Percentiles rank a stretch among this genome's conserved stretches.
Conservation (phyloP, 2,329 filamentous ascomycete genomes). For the Ceratocystis diversiconidia region DNA sequence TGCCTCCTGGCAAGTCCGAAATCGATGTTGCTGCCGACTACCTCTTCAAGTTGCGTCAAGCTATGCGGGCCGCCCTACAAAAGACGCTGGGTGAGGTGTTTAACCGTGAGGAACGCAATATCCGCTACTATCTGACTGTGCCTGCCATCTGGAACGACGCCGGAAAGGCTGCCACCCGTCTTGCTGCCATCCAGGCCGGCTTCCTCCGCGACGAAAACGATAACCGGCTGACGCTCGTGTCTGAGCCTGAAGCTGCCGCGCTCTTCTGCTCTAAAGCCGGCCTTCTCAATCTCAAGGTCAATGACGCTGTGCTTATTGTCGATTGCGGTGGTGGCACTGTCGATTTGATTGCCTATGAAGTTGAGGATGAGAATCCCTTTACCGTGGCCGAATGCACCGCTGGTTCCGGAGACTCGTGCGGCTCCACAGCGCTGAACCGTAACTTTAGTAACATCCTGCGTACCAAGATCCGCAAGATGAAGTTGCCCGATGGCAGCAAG, state of each 20-base stretch:
- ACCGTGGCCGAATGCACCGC: slow-evolving; percentile 95
- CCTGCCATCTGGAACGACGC: slow-evolving; percentile 99
- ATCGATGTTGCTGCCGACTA: slow-evolving; percentile 99
- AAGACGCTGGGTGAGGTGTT: slow-evolving; percentile 97
- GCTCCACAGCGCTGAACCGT: slow-evolving; percentile 92
- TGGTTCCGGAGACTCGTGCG: slow-evolving; percentile 92
- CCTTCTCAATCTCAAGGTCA: slow-evolving; percentile 89
- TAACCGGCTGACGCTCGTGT: slow-evolving; percentile 85
- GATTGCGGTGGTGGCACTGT: slow-evolving; percentile 98
- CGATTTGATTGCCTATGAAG: slow-evolving; percentile 96
- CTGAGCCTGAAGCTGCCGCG: slow-evolving; percentile 90
- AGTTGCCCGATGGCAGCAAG: slow-evolving; percentile 88
- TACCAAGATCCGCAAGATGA: slow-evolving; percentile 98
- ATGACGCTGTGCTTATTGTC: slow-evolving; percentile 94
- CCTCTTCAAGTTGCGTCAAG: slow-evolving; percentile 92
- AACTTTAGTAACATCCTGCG: slow-evolving; percentile 97
- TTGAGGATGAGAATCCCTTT: slow-evolving; percentile 94
- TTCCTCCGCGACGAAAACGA: slow-evolving; percentile 97
- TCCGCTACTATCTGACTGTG: slow-evolving; percentile 95
- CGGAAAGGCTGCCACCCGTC: slow-evolving; percentile 89
- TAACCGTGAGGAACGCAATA: slow-evolving; percentile 94
- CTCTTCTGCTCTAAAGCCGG: slow-evolving; percentile 97
- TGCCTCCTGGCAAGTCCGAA: slow-evolving; percentile 94
- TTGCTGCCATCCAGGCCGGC: slow-evolving; percentile 89
- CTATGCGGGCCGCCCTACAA: slow-evolving; percentile 87